Percentiles rank a stretch among this genome's conserved stretches.
These are phyloP conservation scores for Jamesozyma jinghongensis DNA, from an alignment of 805 yeast species.

Conservation along the genomic window DNA sequence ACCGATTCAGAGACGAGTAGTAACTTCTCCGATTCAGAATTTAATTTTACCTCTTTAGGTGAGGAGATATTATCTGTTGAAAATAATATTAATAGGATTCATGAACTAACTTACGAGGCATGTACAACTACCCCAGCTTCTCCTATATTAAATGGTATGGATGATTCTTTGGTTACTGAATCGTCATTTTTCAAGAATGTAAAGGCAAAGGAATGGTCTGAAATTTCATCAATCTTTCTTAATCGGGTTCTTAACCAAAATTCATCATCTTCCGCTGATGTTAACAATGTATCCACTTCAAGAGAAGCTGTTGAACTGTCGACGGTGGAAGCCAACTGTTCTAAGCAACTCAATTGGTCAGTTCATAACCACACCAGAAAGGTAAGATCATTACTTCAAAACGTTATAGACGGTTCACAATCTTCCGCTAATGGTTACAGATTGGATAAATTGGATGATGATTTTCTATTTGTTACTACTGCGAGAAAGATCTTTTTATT, in stretches of 20 bases:
- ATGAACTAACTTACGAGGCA: background rate
- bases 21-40: background rate
- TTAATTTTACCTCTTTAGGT: background rate
- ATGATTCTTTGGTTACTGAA: background rate
- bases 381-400: conserved; percentile 10
- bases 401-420: conserved; percentile 4
- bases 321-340: too few relatives aligned
- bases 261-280: background rate
- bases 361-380: conserved; percentile 14
- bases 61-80: background rate
- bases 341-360: conserved; percentile 12
- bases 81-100: background rate
- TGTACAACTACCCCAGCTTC: background rate
- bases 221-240: too few relatives aligned
- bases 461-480: conserved; percentile 16
- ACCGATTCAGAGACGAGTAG: background rate
- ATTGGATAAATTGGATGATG: conserved; percentile 10
- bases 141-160: background rate
- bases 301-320: too few relatives aligned
- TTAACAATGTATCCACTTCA: too few relatives aligned
- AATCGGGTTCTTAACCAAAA: background rate
- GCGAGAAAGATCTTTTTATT: conserved; percentile 8
- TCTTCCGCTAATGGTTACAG: conserved; percentile 11
- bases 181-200: background rate
- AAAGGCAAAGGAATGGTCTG: too few relatives aligned